A percentile compares a stretch with the other conserved stretches of the same genome.
These are phyloP conservation scores for Solanum habrochaites DNA, from an alignment of 257 asterid species.

Conservation along the genomic window DNA sequence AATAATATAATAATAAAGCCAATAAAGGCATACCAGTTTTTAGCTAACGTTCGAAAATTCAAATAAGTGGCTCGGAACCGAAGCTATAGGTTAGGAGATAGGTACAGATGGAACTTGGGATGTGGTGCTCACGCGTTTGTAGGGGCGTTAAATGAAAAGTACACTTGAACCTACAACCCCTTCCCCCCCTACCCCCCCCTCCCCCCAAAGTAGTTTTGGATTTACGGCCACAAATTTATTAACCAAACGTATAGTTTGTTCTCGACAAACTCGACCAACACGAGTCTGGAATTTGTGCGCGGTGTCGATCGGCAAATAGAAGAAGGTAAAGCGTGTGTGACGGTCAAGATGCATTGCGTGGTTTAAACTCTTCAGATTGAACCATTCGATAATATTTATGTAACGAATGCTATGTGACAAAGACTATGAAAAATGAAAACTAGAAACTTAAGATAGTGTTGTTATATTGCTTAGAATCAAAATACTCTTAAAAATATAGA, in stretches of 20 bases:
- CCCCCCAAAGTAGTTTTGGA: background rate
- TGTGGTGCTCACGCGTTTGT: background rate
- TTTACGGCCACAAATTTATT: background rate
- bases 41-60: conserved; percentile 66
- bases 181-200: accelerated
- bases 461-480: background rate
- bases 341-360: background rate
- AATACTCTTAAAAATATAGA: too few relatives aligned
- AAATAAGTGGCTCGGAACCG: conserved; percentile 52
- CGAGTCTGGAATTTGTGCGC: too few relatives aligned
- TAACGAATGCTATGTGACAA: too few relatives aligned
- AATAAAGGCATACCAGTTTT: background rate
- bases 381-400: background rate
- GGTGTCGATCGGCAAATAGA: too few relatives aligned
- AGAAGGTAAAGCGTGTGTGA: too few relatives aligned
- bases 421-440: too few relatives aligned
- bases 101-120: background rate
- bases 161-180: background rate
- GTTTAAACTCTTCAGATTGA: too few relatives aligned
- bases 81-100: conserved; percentile 25
- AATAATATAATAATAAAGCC: background rate
- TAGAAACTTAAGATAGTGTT: too few relatives aligned
- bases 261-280: too few relatives aligned
- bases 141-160: background rate
- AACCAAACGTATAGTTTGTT: too few relatives aligned